Conservation (phyloP, 805 yeast genomes). For the Candida pseudoglaebosa region DNA sequence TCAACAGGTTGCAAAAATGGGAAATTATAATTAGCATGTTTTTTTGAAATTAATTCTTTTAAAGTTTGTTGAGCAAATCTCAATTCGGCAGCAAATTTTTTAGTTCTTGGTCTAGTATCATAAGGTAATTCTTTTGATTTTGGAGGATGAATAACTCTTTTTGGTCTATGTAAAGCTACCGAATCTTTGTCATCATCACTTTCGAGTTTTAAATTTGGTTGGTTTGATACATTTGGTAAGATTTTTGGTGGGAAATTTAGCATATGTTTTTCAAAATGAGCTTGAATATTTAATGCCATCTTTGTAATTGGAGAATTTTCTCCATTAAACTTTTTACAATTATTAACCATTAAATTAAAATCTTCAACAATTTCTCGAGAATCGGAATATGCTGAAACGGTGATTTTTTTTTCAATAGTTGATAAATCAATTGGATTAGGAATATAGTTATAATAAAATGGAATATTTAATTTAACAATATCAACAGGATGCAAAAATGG, state of each 20-base stretch:
- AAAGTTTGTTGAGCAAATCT: constrained; percentile 78
- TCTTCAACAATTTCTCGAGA: constrained; percentile 70
- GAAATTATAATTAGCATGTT: constrained; percentile 77
- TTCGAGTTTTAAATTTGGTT: constrained; percentile 27
- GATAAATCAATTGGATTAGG: constrained; percentile 90
- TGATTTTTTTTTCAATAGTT: constrained; percentile 81
- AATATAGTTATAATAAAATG: constrained; percentile 81
- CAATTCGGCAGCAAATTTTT: constrained; percentile 86
- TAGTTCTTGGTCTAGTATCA: constrained; percentile 85
- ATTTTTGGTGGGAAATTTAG: constrained; percentile 77
- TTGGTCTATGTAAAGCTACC: constrained; percentile 79
- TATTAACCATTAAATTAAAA: constrained; percentile 77
- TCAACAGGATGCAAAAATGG: constrained; percentile 93
- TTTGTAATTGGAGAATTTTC: constrained; percentile 75
- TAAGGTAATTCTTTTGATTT: constrained; percentile 90
- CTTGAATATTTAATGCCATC: constrained; percentile 89
- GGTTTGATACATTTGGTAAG: constrained; percentile 18
- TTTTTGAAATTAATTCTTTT: constrained; percentile 78
- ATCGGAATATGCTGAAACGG: constrained; percentile 63
- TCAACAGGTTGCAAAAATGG: constrained; percentile 95
- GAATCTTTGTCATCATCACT: constrained; percentile 64
- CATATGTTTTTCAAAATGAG: constrained; percentile 90
- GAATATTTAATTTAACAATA: constrained; percentile 80
- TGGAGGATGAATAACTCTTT: constrained; percentile 95
- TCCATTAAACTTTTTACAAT: constrained; percentile 85